Conservation (phyloP, 805 yeast species). For the Candida peoriensis region DNA sequence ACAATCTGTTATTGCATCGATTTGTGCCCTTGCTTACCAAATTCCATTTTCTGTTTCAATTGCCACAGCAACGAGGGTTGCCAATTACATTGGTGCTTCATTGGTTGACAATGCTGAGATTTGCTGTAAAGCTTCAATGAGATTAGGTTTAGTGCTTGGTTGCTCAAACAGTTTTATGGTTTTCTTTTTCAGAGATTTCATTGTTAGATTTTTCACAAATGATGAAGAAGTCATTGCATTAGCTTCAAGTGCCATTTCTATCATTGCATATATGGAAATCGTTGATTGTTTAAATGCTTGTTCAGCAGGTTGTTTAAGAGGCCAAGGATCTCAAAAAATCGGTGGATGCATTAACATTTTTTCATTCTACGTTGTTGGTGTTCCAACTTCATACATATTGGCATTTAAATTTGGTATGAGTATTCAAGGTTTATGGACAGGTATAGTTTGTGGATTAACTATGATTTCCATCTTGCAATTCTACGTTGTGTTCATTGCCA, state of each 20-base stretch:
- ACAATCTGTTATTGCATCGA: conserved; percentile 65
- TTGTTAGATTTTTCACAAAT: conserved; percentile 53
- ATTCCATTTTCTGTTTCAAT: conserved; percentile 73
- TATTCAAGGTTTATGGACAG: conserved; percentile 59
- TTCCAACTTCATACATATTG: conserved; percentile 58
- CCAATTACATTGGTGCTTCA: conserved; percentile 62
- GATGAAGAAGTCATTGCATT: conserved; percentile 52
- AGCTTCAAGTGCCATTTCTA: conserved; percentile 47
- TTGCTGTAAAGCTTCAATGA: conserved; percentile 39
- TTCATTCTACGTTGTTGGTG: conserved; percentile 66
- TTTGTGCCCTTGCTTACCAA: conserved; percentile 61
- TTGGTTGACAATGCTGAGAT: conserved; percentile 41
- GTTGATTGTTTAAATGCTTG: conserved; percentile 65
- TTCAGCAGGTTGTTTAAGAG: conserved; percentile 76
- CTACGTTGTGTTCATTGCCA: conserved; percentile 33
- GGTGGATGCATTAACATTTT: conserved; percentile 69
- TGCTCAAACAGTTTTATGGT: conserved; percentile 39
- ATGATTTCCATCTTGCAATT: conserved; percentile 40
- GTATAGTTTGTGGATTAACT: conserved; percentile 51
- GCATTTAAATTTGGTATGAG: conserved; percentile 31
- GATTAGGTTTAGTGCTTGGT: conserved; percentile 39
- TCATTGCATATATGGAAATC: conserved; percentile 64
- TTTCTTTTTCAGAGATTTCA: conserved; percentile 25
- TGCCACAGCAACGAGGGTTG: conserved; percentile 68
- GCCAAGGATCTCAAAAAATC: conserved; percentile 78